Evolutionary conservation across 768 basidiomycete genomes (phyloP).

Genomic region (Termitomyces sp.): DNA sequence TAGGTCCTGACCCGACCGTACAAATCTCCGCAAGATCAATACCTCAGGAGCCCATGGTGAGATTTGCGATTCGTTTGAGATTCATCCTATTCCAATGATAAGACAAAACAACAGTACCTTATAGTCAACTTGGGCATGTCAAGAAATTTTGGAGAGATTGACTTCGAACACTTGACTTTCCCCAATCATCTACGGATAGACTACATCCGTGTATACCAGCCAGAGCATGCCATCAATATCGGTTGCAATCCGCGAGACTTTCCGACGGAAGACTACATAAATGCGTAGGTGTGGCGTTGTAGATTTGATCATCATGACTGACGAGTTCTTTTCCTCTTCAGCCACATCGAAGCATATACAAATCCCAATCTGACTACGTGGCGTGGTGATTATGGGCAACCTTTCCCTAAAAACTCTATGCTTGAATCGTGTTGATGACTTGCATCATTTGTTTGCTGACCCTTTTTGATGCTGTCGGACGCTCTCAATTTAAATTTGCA

Average conservation of each 20-base stretch:
- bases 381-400: constrained; percentile 36
- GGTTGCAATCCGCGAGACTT: constrained; percentile 60
- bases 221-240: constrained; percentile 45
- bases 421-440: constrained; percentile 21
- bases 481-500: not conserved
- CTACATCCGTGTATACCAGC: constrained; percentile 64
- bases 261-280: constrained; percentile 65
- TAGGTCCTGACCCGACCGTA: constrained; percentile 51
- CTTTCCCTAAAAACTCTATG: constrained; percentile 52
- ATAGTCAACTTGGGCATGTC: constrained; percentile 81
- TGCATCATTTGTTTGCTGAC: not conserved
- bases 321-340: constrained; percentile 4
- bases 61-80: constrained; percentile 10
- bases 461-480: constrained; percentile 3
- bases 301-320: too few relatives aligned
- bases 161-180: constrained; percentile 59
- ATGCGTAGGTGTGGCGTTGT: constrained; percentile 29
- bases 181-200: constrained; percentile 43
- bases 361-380: constrained; percentile 51
- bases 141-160: constrained; percentile 63
- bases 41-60: constrained; percentile 79
- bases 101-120: constrained; percentile 49
- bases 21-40: constrained; percentile 61
- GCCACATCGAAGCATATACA: constrained; percentile 59
- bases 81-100: not conserved